These are phyloP conservation scores for Myrica gale DNA, from an alignment of 306 rosid species.

Conservation along the genomic window DNA sequence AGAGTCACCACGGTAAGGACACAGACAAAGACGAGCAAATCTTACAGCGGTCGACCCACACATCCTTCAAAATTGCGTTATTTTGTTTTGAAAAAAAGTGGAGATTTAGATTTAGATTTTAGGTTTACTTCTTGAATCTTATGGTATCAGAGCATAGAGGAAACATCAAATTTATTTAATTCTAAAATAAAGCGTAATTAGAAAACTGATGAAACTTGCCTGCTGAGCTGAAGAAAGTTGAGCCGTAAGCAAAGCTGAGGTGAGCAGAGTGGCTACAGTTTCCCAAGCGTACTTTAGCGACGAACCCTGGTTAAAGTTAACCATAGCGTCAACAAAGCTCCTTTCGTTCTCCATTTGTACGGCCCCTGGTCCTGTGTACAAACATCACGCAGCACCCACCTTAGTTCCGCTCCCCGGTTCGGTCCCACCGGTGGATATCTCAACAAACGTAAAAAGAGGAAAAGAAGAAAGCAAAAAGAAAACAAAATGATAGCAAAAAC, in stretches of 20 bases:
- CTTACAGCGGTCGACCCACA: no score
- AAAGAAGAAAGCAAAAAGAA: background rate
- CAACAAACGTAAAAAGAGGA: background rate
- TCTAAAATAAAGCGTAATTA: no score
- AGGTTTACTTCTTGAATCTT: no score
- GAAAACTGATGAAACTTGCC: constrained; percentile 16
- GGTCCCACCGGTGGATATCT: constrained; percentile 29
- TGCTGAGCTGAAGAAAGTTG: no score
- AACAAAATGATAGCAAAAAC: background rate
- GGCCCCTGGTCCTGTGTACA: constrained; percentile 8
- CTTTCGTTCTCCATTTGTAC: constrained; percentile 45
- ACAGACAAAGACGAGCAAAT: no score
- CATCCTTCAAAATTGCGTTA: background rate
- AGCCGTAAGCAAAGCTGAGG: constrained; percentile 25
- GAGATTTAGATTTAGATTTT: background rate
- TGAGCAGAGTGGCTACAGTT: constrained; percentile 27
- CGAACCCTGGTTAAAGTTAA: constrained; percentile 21
- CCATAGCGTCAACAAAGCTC: constrained; percentile 5
- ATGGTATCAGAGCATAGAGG: no score
- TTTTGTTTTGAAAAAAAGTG: background rate
- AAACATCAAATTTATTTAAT: no score
- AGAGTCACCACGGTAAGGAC: no score
- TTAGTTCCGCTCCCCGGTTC: constrained; percentile 30
- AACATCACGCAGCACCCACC: constrained; percentile 12
- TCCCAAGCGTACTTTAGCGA: constrained; percentile 36